Percentiles rank a stretch among this genome's conserved stretches.
phyloP scores from a whole-genome alignment of 148 eudicot species.

The Agrostemma githago region DNA sequence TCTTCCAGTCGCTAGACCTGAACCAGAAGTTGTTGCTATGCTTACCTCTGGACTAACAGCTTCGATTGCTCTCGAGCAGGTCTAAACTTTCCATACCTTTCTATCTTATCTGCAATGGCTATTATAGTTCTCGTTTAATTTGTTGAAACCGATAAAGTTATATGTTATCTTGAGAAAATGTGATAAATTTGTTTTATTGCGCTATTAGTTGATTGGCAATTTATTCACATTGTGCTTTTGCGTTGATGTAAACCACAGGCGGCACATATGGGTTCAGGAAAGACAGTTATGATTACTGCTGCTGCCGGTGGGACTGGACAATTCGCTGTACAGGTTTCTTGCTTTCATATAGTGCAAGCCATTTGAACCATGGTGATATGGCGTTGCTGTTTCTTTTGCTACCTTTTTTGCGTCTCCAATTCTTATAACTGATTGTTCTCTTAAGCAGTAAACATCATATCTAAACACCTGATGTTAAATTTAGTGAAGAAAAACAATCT shows the following conservation, averaged over 20 bases:
- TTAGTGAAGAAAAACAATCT: neutral
- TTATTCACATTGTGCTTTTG: neutral
- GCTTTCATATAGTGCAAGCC: neutral
- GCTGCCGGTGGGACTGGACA: constrained; percentile 99
- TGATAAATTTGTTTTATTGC: neutral
- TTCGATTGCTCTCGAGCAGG: constrained; percentile 94
- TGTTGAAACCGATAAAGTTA: neutral
- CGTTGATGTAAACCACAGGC: constrained; percentile 45
- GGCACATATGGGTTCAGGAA: constrained; percentile 76
- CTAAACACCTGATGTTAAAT: neutral
- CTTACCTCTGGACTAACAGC: constrained; percentile 98
- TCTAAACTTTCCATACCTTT: constrained; percentile 14
- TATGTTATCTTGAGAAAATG: neutral
- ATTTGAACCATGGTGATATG: neutral
- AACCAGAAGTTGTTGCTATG: constrained; percentile 96
- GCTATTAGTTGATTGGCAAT: neutral
- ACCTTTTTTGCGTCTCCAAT: neutral
- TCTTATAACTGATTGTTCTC: neutral
- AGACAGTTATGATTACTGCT: constrained; percentile 87
- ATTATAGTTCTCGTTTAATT: neutral
- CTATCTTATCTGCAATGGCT: constrained; percentile 7
- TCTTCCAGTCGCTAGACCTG: constrained; percentile 90
- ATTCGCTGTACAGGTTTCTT: constrained; percentile 90
- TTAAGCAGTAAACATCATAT: constrained; percentile 1
- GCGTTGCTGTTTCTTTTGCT: neutral